phyloP scores from a whole-genome alignment of 2,329 filamentous ascomycete species.

The Sclerotinia borealis region DNA sequence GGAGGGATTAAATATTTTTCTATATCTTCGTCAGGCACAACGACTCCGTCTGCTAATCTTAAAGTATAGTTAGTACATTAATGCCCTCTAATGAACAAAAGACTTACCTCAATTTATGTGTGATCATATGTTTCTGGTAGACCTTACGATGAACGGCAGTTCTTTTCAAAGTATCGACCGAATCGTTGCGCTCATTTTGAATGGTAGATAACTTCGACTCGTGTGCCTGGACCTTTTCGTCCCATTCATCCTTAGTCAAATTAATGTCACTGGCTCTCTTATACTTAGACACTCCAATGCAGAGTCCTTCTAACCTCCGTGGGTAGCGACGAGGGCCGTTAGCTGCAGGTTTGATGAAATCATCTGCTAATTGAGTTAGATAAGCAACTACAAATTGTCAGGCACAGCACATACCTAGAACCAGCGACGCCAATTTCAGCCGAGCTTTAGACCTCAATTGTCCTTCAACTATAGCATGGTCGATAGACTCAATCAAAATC shows the following conservation, averaged over 20 bases:
- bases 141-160: neutral
- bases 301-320: neutral
- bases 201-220: neutral
- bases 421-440: neutral
- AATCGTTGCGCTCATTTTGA: neutral
- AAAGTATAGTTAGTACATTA: neutral
- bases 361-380: neutral
- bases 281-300: slow-evolving; percentile 2
- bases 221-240: neutral
- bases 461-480: neutral
- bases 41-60: neutral
- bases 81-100: neutral
- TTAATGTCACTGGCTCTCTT: neutral
- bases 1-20: neutral
- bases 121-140: neutral
- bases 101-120: slow-evolving; percentile 1
- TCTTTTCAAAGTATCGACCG: neutral
- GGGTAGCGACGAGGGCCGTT: neutral
- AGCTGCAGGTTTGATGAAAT: neutral
- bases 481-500: neutral
- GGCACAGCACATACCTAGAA: neutral
- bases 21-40: neutral
- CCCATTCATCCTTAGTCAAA: neutral
- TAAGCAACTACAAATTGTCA: neutral
- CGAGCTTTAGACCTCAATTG: neutral